Percentiles rank a stretch among this genome's conserved stretches.
These are phyloP conservation scores for Amanita inopinata DNA, from an alignment of 768 basidiomycete species.

Conservation along the genomic window DNA sequence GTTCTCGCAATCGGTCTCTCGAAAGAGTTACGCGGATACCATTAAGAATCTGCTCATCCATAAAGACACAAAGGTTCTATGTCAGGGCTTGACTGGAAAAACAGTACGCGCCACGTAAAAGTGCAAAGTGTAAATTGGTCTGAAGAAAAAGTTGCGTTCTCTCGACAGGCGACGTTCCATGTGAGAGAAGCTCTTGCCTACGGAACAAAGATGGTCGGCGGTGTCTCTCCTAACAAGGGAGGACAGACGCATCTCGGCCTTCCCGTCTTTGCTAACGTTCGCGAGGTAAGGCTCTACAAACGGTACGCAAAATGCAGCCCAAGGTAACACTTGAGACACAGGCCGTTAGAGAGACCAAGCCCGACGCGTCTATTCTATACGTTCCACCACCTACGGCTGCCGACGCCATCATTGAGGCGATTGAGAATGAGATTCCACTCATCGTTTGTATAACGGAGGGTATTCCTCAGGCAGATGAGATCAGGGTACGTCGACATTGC, in stretches of 20 bases:
- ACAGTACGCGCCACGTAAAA: slow-evolving; percentile 45
- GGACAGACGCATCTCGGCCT: slow-evolving; percentile 92
- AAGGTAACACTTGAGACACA: slow-evolving; percentile 23
- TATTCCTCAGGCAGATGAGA: slow-evolving; percentile 96
- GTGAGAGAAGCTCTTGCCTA: slow-evolving; percentile 86
- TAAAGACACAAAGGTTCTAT: slow-evolving; percentile 90
- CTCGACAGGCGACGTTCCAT: slow-evolving; percentile 87
- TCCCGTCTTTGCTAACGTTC: slow-evolving; percentile 87
- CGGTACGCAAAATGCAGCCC: neutral
- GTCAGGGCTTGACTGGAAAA: slow-evolving; percentile 93
- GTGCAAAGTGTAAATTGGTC: neutral
- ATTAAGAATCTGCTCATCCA: slow-evolving; percentile 87
- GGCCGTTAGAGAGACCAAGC: slow-evolving; percentile 80
- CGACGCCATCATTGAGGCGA: slow-evolving; percentile 97
- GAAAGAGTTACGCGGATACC: slow-evolving; percentile 79
- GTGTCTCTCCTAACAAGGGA: slow-evolving; percentile 94
- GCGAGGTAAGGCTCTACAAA: slow-evolving; percentile 52
- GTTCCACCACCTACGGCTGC: slow-evolving; percentile 96
- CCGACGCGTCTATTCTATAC: slow-evolving; percentile 94
- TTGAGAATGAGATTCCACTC: slow-evolving; percentile 93
- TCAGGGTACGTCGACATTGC: slow-evolving; percentile 47
- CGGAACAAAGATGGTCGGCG: slow-evolving; percentile 96
- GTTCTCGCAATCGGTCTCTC: slow-evolving; percentile 69
- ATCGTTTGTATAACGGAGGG: slow-evolving; percentile 99
- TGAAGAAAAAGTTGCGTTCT: neutral